phyloP scores from a whole-genome alignment of 2,329 filamentous ascomycete genomes.

The Talaromyces sp. region DNA sequence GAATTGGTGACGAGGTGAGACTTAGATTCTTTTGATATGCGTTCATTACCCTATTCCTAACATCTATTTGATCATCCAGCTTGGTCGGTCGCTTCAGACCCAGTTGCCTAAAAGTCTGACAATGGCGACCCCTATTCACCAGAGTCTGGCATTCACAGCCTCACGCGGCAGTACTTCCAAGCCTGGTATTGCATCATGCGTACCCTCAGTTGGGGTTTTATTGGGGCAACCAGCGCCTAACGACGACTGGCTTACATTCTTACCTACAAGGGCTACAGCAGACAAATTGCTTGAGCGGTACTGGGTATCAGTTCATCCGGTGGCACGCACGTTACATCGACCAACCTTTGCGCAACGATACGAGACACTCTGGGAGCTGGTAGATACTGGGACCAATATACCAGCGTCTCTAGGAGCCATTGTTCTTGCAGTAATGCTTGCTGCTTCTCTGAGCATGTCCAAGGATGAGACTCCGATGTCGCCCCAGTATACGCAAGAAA shows the following conservation, averaged over 20 bases:
- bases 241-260: not conserved
- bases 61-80: constrained; percentile 34
- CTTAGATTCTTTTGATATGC: not conserved
- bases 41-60: not conserved
- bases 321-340: constrained; percentile 61
- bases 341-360: constrained; percentile 64
- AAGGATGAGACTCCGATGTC: constrained; percentile 42
- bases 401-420: constrained; percentile 60
- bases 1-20: constrained; percentile 5
- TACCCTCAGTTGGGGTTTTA: not conserved
- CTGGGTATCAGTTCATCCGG: constrained; percentile 61
- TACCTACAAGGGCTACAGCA: not conserved
- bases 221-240: not conserved
- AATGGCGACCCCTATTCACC: not conserved
- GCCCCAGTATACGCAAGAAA: not conserved
- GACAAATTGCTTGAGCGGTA: constrained; percentile 62
- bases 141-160: not conserved
- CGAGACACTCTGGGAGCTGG: constrained; percentile 58
- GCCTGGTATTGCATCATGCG: not conserved
- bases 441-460: constrained; percentile 61
- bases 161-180: not conserved
- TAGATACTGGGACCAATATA: constrained; percentile 56
- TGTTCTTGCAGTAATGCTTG: constrained; percentile 64
- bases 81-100: not conserved
- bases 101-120: not conserved